Evolutionary conservation across 73 alveolate genomes (phyloP).

Genomic region (Paramecium caudatum): DNA sequence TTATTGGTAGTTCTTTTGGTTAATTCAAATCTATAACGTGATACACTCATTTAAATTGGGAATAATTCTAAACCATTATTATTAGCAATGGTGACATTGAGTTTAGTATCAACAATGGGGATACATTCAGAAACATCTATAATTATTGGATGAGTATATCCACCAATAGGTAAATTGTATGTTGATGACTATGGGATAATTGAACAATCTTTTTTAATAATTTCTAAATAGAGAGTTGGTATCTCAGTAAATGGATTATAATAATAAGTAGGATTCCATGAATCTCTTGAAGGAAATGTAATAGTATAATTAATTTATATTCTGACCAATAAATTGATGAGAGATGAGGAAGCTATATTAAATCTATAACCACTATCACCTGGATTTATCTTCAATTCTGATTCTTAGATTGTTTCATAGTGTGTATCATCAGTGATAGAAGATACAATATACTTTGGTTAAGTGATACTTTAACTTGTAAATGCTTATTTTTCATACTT

Average conservation of each 20-base stretch:
- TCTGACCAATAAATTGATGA: background rate
- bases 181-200: background rate
- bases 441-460: background rate
- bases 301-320: background rate
- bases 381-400: constrained; percentile 27
- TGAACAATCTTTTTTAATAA: background rate
- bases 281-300: background rate
- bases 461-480: background rate
- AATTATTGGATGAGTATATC: constrained; percentile 25
- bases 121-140: constrained; percentile 39
- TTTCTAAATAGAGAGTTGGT: background rate
- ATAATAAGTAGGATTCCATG: constrained; percentile 59
- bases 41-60: constrained; percentile 34
- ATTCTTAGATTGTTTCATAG: constrained; percentile 19
- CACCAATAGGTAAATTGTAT: constrained; percentile 35
- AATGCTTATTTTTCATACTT: constrained; percentile 8
- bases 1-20: background rate
- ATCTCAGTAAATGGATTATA: constrained; percentile 46
- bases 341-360: background rate
- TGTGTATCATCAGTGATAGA: constrained; percentile 9
- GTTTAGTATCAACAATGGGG: constrained; percentile 31
- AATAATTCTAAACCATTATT: constrained; percentile 16
- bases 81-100: background rate
- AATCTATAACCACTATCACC: constrained; percentile 57
- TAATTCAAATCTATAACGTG: constrained; percentile 23